Evolutionary conservation across 2,329 filamentous ascomycete species (phyloP), one percentile per base, ranked within the genome.

Genomic region (Paecilomyces formosus): DNA sequence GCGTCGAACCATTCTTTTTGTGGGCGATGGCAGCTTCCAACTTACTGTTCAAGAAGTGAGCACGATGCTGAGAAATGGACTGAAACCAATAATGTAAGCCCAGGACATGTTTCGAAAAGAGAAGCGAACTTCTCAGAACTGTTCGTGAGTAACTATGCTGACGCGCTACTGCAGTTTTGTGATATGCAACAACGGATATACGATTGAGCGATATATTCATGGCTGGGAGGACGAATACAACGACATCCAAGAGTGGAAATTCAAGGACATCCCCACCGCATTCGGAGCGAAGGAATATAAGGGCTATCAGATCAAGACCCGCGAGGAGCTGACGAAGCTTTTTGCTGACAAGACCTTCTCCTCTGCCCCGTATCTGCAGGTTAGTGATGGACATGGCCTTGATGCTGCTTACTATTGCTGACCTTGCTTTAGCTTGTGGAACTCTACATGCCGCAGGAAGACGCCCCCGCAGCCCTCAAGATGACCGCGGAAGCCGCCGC

Each of bases 131-230:
- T 12, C 30, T 31, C 28, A 31, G 5, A 11, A 7, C 5, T 31
- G 11, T 9, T 6, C 6, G 55, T 18, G 26, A 8, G n/a, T 51
- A 8, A 6, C 5, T 22, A 5, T 45, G 39, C 45, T 59, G 53
- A 58, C 51, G 24, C 30, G 11, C 30, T 62, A 58, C 22, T 22
- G 26, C 49, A 64, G 62, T 64, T 92, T 94, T 70, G 81, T 92
- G 61, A 87, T 94, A 63, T 89, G 88, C 79, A 93, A 93, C 71
- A 84, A 91, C 35, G 90, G 90, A 4, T 95, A 88, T 74, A 93
- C 90, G 7, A 91, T 94, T 70, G 90, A 95, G 76, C 85, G 90
- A 26, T 88, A 84, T 71, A 93, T 94, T 66, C 90, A 95, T 74
- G 90, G 90, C 51, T 87, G 86, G 84, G 79, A 91, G 7, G 88